Evolutionary conservation across 1,139 yeast species (phyloP), one percentile per base, ranked within the genome.

Genomic region (Taphrina sp.): DNA sequence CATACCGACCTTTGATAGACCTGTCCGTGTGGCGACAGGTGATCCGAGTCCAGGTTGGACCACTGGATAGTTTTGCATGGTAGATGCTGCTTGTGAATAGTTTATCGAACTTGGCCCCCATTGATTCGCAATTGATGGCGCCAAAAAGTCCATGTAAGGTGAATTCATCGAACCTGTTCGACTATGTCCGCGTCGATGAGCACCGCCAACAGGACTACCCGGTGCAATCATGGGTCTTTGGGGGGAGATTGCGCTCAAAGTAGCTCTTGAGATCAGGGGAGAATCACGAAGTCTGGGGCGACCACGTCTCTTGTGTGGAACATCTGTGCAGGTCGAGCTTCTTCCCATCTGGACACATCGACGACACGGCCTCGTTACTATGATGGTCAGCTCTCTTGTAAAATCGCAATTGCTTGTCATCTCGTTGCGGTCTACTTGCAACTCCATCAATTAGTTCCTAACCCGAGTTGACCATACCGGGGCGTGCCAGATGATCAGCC

Each of bases 281-380:
- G 16, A 20, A 20, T 49, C 54, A 33, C 44, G 34, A 17, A 59
- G 41, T 1, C 61, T 51, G 20, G 61, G 61, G 31, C 61, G 52
- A 5, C 61, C 61, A 3, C 61, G 59, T n/a, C 59, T 58, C 37
- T 59, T 59, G 52, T 57, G 61, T 12, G 51, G 57, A 7, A 59
- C 58, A 35, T 59, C 61, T 17, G 52, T 56, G 41, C 61, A 59
- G 2, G 58, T 44, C 31, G 57, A 55, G 20, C 45, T 46, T 26
- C 58, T 57, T 3, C 61, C 61, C 34, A 59, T 56, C 16, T 51
- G 42, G 3, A 57, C 45, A 34, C 61, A 59, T 8, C 61, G 60
- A 31, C 47, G 47, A 47, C 61, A 59, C 7, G 61, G 61, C 4
- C 61, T 22, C 12, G 29, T 31, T 28, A 38, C 60, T 59, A 28